Base-by-base conservation (phyloP, 305 asterid genomes). In the Fraxinus latifolia region DNA sequence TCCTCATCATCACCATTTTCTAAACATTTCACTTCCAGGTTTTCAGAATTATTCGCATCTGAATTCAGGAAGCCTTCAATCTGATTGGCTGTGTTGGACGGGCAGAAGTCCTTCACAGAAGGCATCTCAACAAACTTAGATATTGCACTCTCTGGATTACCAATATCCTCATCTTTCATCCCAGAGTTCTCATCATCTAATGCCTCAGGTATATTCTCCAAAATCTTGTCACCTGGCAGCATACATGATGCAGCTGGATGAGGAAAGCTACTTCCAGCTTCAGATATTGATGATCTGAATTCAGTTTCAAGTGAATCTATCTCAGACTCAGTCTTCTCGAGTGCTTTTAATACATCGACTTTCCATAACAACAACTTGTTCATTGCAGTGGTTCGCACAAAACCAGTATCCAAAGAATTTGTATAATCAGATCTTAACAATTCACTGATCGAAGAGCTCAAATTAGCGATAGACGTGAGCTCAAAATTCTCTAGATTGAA, bases 121-220 rank as follows among this genome's bases (percentile, higher is more conserved):
- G 87, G 86, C 74, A 55, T 75, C 81, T 90, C 91, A 71, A 83
- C 81, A 81, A 87, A 89, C 83, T 90, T 87, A 23, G 92, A 88
- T 31, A 92, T 85, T 53, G 91, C 90, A 78, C 93, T 89, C 82
- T 93, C 90, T 31, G 92, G 95, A 87, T 92, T 90, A 85, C 91
- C 90, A 83, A 90, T 83, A 81, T 89, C 90, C 76, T 83, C 91
- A 84, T 85, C 89, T 83, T 91, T 91, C 62, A 77, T 81, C 19
- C 81, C 81, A 79, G n/a, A 83, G 73, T 67, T 74, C 82, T 70
- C 80, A 55, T 82, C 87, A 58, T 85, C 88, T 73, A 12, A 37
- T 25, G 82, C 83, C 80, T 82, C 85, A 33, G 85, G 86, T 29
- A 55, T 79, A 83, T 85, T 84, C 74, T 83, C 90, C 55, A 73